Conservation (phyloP, 345 rosid species). For the Eucalyptus brandiana region DNA sequence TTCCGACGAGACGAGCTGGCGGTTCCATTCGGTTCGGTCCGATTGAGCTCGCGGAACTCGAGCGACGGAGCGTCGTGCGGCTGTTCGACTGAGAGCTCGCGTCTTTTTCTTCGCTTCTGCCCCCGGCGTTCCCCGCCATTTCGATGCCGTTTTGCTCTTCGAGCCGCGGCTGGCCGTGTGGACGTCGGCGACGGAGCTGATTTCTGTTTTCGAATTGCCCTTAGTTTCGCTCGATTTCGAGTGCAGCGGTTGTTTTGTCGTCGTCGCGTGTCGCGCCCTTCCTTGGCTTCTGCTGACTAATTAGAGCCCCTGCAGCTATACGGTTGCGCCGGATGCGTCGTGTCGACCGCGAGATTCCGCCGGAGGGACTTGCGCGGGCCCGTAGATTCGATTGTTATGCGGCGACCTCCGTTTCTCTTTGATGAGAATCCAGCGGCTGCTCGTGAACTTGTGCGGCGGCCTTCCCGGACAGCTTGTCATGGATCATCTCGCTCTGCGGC, state of each 20-base stretch:
- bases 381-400: not conserved
- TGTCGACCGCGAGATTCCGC: not conserved
- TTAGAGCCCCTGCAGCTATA: not conserved
- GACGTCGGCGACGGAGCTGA: not conserved
- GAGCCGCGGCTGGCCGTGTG: not conserved
- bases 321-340: not conserved
- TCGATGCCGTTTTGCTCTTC: not conserved
- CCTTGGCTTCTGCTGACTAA: not conserved
- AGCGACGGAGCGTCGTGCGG: not conserved
- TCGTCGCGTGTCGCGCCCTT: not conserved
- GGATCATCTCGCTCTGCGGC: not conserved
- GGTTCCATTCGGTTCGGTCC: not conserved
- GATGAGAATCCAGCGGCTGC: not conserved
- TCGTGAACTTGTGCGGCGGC: not conserved
- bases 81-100: not conserved
- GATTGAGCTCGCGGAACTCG: not conserved
- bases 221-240: not conserved
- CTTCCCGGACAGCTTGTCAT: not conserved
- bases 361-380: not conserved
- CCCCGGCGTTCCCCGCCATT: not conserved
- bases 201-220: not conserved
- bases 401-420: not conserved
- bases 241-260: not conserved
- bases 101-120: not conserved
- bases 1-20: not conserved